These are phyloP conservation scores for Tetrapisispora namnaoensis DNA, from an alignment of 805 yeast genomes.

Conservation along the genomic window DNA sequence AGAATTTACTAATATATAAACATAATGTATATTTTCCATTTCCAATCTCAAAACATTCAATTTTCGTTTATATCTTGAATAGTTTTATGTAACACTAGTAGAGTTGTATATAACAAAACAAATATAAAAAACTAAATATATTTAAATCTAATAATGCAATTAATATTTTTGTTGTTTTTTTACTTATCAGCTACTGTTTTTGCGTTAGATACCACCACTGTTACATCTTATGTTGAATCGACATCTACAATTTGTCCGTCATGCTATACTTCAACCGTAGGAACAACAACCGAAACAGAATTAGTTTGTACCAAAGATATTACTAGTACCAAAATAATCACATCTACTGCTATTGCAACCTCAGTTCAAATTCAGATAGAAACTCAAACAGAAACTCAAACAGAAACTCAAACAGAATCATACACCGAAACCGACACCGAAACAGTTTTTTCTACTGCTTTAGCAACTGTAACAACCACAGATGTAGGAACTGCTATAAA, in stretches of 20 bases:
- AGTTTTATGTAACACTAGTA: too few species aligned
- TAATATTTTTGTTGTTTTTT: not conserved
- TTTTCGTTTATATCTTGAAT: too few species aligned
- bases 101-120: not conserved
- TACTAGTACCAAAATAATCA: not conserved
- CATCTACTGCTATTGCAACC: not conserved
- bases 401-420: too few species aligned
- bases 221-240: not conserved
- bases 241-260: slow-evolving; percentile 2
- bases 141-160: not conserved
- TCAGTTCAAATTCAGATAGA: not conserved
- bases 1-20: too few species aligned
- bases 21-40: too few species aligned
- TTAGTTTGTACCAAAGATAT: not conserved
- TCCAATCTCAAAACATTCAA: too few species aligned
- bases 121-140: not conserved
- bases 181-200: not conserved
- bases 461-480: not conserved
- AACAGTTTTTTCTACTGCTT: not conserved
- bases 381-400: not conserved
- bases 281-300: not conserved
- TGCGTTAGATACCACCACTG: slow-evolving; percentile 1
- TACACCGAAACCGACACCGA: not conserved
- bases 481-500: not conserved
- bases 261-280: slow-evolving; percentile 1